These are phyloP conservation scores for Hibiscus mutabilis DNA, from an alignment of 345 rosid species.

Conservation along the genomic window DNA sequence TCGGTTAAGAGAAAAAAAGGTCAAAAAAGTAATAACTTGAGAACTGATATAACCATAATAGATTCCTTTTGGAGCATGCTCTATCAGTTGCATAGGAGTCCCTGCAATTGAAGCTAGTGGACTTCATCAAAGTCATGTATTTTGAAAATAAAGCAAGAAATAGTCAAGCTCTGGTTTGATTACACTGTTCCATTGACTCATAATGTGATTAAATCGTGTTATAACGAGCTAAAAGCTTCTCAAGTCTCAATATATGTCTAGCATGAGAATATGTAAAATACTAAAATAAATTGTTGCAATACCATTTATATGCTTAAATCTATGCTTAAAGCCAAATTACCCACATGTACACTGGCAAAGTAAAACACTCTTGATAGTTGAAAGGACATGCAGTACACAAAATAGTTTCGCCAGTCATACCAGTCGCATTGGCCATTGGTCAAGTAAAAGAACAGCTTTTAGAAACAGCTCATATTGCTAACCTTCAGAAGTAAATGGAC, in stretches of 20 bases:
- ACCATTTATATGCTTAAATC: neutral
- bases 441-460: neutral
- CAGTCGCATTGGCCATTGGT: too few species aligned
- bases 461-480: slow-evolving; percentile 11
- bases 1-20: slow-evolving; percentile 27
- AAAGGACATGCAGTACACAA: neutral
- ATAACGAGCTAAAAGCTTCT: neutral
- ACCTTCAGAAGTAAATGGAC: slow-evolving; percentile 44
- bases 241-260: neutral
- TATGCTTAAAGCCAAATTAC: too few species aligned
- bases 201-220: neutral
- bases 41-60: slow-evolving; percentile 25
- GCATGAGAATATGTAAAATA: neutral
- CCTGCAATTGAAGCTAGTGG: slow-evolving; percentile 34
- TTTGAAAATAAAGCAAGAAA: neutral
- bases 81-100: slow-evolving; percentile 15
- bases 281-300: neutral
- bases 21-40: slow-evolving; percentile 35
- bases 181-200: neutral
- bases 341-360: too few species aligned
- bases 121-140: slow-evolving; percentile 3
- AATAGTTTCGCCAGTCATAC: neutral
- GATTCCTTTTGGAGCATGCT: slow-evolving; percentile 26
- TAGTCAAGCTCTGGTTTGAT: neutral
- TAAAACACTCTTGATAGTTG: neutral